A percentile compares a stretch with the other conserved stretches of the same genome.
These are phyloP conservation scores for Arbutus unedo DNA, from an alignment of 148 eudicot genomes.

Conservation along the genomic window DNA sequence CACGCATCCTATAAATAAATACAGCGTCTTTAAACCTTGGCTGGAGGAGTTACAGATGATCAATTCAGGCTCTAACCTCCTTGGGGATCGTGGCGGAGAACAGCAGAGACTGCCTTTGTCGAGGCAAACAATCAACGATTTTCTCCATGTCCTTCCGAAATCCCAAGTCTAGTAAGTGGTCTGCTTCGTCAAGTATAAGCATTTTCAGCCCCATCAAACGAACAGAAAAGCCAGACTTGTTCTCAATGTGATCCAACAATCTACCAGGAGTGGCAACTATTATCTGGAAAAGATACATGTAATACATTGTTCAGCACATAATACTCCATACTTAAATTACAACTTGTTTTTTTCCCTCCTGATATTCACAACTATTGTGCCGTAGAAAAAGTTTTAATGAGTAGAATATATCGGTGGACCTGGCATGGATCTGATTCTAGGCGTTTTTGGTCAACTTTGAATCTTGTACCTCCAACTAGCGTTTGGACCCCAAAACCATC, in stretches of 20 bases:
- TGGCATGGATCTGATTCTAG: conserved; percentile 81
- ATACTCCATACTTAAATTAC: background rate
- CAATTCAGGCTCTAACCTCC: conserved; percentile 49
- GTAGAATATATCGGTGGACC: conserved; percentile 36
- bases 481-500: conserved; percentile 81
- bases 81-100: conserved; percentile 89
- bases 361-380: background rate
- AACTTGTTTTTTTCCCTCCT: background rate
- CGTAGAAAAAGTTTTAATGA: background rate
- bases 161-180: conserved; percentile 79
- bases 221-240: conserved; percentile 66
- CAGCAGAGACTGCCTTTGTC: conserved; percentile 74
- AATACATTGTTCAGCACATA: background rate
- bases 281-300: conserved; percentile 44
- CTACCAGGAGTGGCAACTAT: conserved; percentile 95
- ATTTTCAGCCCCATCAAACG: conserved; percentile 84
- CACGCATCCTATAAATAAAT: conserved; percentile 2
- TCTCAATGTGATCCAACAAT: conserved; percentile 89
- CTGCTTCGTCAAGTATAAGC: conserved; percentile 95
- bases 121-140: conserved; percentile 90
- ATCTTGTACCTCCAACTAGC: conserved; percentile 85
- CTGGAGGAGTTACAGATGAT: conserved; percentile 4
- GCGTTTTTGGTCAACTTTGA: conserved; percentile 79
- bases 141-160: conserved; percentile 87
- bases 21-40: conserved; percentile 2